These are phyloP conservation scores for Aureobasidium sp. DNA, from an alignment of 2,329 filamentous ascomycete genomes.

Conservation along the genomic window DNA sequence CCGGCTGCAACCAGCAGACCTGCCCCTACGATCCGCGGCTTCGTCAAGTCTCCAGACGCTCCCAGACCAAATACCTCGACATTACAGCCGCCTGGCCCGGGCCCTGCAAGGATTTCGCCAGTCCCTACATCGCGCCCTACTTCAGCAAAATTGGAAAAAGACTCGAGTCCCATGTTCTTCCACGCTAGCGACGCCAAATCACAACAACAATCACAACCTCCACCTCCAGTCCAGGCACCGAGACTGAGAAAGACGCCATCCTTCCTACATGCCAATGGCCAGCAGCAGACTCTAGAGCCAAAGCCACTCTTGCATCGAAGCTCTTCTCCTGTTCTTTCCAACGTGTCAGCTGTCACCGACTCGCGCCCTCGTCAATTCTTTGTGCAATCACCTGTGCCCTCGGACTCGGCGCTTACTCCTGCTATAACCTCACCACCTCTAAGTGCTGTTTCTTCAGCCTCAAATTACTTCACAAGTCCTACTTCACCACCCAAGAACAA, in stretches of 20 bases:
- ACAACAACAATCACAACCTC: constrained; percentile 33
- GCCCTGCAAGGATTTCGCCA: not conserved
- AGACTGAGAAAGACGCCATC: constrained; percentile 49
- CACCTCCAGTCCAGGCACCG: constrained; percentile 34
- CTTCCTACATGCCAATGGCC: constrained; percentile 60
- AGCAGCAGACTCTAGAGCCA: constrained; percentile 40
- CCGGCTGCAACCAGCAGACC: not conserved
- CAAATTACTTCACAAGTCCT: constrained; percentile 35
- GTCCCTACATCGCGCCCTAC: constrained; percentile 4
- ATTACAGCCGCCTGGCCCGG: not conserved
- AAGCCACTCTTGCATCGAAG: constrained; percentile 24
- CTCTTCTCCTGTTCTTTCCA: constrained; percentile 36
- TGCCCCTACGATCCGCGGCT: constrained; percentile 12
- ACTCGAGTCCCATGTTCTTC: constrained; percentile 70
- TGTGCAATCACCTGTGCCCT: not conserved
- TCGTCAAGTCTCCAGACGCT: constrained; percentile 7
- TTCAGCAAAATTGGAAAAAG: constrained; percentile 1
- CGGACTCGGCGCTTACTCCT: constrained; percentile 26
- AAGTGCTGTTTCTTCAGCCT: constrained; percentile 31
- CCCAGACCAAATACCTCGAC: not conserved
- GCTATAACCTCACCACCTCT: constrained; percentile 37
- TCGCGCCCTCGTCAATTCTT: constrained; percentile 13
- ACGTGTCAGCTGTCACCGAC: constrained; percentile 30
- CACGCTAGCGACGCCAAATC: constrained; percentile 82
- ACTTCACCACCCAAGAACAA: constrained; percentile 53